Evolutionary conservation across 768 basidiomycete genomes (phyloP).

Genomic region (Rhizopogon rudus): DNA sequence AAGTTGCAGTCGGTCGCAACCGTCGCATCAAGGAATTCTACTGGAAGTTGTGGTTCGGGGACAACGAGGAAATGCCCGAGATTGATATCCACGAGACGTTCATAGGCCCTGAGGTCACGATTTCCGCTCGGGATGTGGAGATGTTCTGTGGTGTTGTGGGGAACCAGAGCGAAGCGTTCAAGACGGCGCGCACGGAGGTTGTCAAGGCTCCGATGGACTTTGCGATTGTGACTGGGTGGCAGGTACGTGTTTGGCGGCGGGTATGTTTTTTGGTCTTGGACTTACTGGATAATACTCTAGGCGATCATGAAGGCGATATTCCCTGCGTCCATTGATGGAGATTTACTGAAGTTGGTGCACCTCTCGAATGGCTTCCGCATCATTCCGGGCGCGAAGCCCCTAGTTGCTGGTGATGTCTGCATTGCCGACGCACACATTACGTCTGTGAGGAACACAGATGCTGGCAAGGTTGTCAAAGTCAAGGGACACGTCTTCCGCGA

Average conservation of each 20-base stretch:
- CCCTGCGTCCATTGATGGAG: slow-evolving; percentile 87
- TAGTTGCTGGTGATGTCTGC: slow-evolving; percentile 86
- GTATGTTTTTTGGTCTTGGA: not conserved
- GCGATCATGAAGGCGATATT: slow-evolving; percentile 99
- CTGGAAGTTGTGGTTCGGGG: slow-evolving; percentile 98
- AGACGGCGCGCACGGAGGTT: slow-evolving; percentile 57
- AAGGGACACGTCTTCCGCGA: slow-evolving; percentile 79
- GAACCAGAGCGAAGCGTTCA: slow-evolving; percentile 89
- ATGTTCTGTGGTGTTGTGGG: slow-evolving; percentile 91
- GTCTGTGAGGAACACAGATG: slow-evolving; percentile 85
- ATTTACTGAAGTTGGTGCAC: slow-evolving; percentile 93
- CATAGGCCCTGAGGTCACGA: slow-evolving; percentile 79
- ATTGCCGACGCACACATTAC: slow-evolving; percentile 84
- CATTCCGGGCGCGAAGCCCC: slow-evolving; percentile 68
- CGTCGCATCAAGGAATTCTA: slow-evolving; percentile 94
- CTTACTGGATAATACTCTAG: slow-evolving; percentile 34
- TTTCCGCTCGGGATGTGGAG: slow-evolving; percentile 74
- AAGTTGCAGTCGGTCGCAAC: slow-evolving; percentile 79
- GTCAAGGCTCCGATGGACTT: slow-evolving; percentile 97
- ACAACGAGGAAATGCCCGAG: slow-evolving; percentile 68
- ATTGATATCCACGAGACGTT: slow-evolving; percentile 81
- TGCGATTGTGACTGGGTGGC: slow-evolving; percentile 97
- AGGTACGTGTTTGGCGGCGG: slow-evolving; percentile 49
- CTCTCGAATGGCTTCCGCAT: slow-evolving; percentile 96
- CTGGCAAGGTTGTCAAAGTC: slow-evolving; percentile 91